Evolutionary conservation across 768 basidiomycete species (phyloP), one percentile per base, ranked within the genome.

Genomic region (Dendrothele bispora): DNA sequence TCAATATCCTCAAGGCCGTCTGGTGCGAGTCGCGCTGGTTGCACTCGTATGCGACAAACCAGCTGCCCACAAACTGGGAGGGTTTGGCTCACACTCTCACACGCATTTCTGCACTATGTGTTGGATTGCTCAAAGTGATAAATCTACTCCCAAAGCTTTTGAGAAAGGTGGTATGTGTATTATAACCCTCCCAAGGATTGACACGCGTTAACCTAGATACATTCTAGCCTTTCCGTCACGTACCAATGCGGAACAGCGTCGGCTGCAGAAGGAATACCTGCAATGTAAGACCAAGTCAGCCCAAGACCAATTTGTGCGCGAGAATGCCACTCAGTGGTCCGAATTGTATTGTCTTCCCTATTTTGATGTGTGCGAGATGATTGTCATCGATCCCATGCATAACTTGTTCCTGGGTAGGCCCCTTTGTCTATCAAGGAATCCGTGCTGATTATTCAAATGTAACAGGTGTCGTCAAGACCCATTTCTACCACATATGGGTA

Each of bases 401-500:
- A 62, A 55, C 26, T 32, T 62, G 4, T 50, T 61, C 11, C 51
- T 56, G 15, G 55, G 60, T 34, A 10, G 10, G 30, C n/a, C 30
- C n/a, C 30, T 34, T 34, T 34, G n/a, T 34, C 11, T 34, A 10
- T 25, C 20, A 12, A 20, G 39, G 46, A 48, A 10, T 8, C 14
- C 30, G 14, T 30, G 17, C 29, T 15, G n/a, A 5, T 14, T n/a
- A n/a, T n/a, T n/a, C n/a, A n/a, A n/a, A n/a, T n/a, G 20, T 11
- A 14, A 7, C 15, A 60, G 58, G 60, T 22, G 35, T 59, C 14
- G 52, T 61, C 7, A 61, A 61, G 43, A 59, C 58, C 1, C 60
- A 61, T 41, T 59, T 61, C 37, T 61, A 61, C 25, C 57, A 60
- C 30, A 61, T 61, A n/a, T 61, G 60, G 60, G 60, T 58, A 8